Conservation (phyloP, 169 alveolate genomes). For the Eimeria falciformis region DNA sequence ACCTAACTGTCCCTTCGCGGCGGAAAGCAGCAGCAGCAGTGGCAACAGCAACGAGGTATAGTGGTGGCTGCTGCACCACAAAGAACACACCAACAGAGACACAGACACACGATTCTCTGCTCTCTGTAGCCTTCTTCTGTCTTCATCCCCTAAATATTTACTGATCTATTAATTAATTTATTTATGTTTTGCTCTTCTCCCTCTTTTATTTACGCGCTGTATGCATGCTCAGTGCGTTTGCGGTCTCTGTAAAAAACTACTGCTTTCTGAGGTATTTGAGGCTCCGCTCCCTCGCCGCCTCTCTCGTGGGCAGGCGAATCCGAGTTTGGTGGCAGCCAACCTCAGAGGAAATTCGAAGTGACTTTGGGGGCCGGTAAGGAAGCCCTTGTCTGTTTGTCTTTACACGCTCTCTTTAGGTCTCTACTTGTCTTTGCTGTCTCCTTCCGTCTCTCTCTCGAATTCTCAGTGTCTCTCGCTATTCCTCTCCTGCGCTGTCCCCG, state of each 20-base stretch:
- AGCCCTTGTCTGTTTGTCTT: neutral
- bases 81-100: no score
- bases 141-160: no score
- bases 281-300: conserved; percentile 12
- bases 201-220: neutral
- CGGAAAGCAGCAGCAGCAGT: neutral
- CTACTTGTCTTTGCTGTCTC: neutral
- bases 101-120: no score
- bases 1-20: neutral
- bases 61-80: no score
- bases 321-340: conserved; percentile 72
- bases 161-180: no score
- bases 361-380: conserved; percentile 54
- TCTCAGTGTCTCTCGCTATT: neutral
- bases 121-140: no score
- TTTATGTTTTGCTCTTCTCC: no score
- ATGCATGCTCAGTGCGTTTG: neutral
- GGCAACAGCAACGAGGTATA: neutral
- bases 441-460: neutral
- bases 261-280: conserved; percentile 41
- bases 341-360: neutral
- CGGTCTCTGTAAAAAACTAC: neutral
- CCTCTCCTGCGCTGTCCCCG: neutral
- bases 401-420: neutral
- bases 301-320: conserved; percentile 33